These are phyloP conservation scores for Zygosaccharomyces sapae DNA, from an alignment of 1,139 yeast genomes.

Conservation along the genomic window DNA sequence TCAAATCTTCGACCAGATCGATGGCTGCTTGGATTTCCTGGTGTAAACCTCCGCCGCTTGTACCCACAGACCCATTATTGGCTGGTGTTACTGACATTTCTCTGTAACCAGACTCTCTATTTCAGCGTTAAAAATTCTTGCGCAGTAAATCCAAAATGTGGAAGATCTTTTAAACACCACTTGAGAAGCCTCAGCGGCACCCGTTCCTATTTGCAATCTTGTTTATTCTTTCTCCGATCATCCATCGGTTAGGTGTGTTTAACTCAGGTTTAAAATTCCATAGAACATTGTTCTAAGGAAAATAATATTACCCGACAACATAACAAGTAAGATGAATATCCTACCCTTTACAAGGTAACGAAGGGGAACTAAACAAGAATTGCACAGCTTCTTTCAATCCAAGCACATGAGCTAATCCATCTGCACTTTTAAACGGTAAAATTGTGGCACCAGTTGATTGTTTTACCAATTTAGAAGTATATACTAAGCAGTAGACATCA, in stretches of 20 bases:
- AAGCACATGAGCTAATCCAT: no score
- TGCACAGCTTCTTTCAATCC: neutral
- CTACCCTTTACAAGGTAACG: neutral
- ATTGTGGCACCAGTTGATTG: no score
- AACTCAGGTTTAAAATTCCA: neutral
- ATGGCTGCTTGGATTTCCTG: conserved; percentile 28
- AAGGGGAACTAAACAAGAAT: neutral
- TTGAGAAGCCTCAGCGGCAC: neutral
- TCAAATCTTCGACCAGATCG: conserved; percentile 25
- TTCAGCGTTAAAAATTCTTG: neutral
- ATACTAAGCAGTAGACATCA: no score
- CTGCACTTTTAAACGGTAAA: no score
- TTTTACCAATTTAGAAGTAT: no score
- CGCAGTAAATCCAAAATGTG: neutral
- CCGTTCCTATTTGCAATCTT: neutral
- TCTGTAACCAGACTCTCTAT: neutral
- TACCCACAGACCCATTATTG: conserved; percentile 7
- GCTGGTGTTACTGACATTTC: conserved; percentile 5
- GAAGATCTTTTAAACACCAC: neutral
- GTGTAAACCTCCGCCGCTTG: conserved; percentile 20
- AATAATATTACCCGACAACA: conserved; percentile 3
- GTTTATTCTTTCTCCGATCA: neutral
- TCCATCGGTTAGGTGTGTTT: neutral
- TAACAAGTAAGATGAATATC: neutral
- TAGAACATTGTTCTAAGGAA: neutral